Percentiles rank a stretch among this genome's conserved stretches.
These are phyloP conservation scores for Claviceps paspali DNA, from an alignment of 2,329 filamentous ascomycete species.

Conservation along the genomic window DNA sequence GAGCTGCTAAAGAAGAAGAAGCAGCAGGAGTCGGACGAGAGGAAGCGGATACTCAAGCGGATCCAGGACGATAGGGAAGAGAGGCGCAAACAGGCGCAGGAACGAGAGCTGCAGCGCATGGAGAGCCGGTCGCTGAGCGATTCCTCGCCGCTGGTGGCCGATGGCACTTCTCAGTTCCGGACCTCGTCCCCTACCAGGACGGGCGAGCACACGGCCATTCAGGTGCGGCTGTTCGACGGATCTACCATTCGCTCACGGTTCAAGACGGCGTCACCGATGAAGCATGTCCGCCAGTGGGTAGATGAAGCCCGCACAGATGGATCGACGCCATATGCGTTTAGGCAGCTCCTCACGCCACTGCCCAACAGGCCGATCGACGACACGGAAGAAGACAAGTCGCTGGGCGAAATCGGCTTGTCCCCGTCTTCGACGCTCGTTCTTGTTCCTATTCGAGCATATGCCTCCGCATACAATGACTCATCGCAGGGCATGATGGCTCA, in stretches of 20 bases:
- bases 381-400: conserved; percentile 53
- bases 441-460: conserved; percentile 44
- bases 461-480: conserved; percentile 23
- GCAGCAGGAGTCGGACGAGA: conserved; percentile 50
- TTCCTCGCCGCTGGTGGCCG: conserved; percentile 14
- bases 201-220: conserved; percentile 37
- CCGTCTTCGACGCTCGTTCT: conserved; percentile 76
- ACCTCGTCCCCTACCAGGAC: conserved; percentile 13
- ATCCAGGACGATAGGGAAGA: conserved; percentile 66
- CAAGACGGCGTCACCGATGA: conserved; percentile 45
- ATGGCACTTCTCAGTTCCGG: conserved; percentile 8
- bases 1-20: conserved; percentile 47
- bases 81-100: conserved; percentile 40
- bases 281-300: conserved; percentile 63
- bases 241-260: conserved; percentile 63
- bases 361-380: conserved; percentile 62
- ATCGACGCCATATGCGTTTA: conserved; percentile 61
- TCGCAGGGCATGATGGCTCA: conserved; percentile 15
- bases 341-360: conserved; percentile 63
- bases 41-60: conserved; percentile 53
- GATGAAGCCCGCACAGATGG: conserved; percentile 44
- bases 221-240: conserved; percentile 74
- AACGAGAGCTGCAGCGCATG: conserved; percentile 27
- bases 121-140: conserved; percentile 16
- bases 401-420: conserved; percentile 55